These are phyloP conservation scores for Cryptococcus wingfieldii DNA, from an alignment of 1,284 basidiomycete species.

Conservation along the genomic window DNA sequence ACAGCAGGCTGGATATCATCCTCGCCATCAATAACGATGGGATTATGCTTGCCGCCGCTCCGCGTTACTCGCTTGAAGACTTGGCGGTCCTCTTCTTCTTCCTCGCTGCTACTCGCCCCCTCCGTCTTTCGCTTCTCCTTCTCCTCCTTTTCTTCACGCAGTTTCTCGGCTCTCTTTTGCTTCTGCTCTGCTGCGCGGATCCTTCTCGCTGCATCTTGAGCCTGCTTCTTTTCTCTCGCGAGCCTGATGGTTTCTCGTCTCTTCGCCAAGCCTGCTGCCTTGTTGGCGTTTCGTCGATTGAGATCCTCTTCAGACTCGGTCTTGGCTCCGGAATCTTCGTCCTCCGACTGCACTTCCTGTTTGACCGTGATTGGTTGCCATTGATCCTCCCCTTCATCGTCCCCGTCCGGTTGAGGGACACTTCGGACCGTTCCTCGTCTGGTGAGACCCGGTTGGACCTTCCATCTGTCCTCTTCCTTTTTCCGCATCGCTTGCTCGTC, in stretches of 20 bases:
- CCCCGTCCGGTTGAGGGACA: not conserved
- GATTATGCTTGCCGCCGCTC: not conserved
- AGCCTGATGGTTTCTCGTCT: constrained; percentile 12
- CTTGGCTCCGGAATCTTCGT: too few relatives aligned
- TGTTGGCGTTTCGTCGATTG: too few relatives aligned
- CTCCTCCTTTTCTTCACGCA: constrained; percentile 7
- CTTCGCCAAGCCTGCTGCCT: not conserved
- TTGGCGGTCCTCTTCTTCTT: constrained; percentile 4
- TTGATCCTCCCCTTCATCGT: not conserved
- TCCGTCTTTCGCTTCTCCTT: constrained; percentile 4
- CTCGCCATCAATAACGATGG: not conserved
- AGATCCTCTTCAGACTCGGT: too few relatives aligned
- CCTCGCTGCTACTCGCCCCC: constrained; percentile 6
- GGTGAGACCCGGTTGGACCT: constrained; percentile 30
- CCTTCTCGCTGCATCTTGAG: not conserved
- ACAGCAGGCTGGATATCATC: too few relatives aligned
- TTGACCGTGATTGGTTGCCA: not conserved
- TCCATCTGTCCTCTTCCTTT: constrained; percentile 19
- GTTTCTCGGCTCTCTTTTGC: constrained; percentile 11
- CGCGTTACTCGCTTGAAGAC: not conserved
- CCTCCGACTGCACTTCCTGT: too few relatives aligned
- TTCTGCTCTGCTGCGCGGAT: not conserved
- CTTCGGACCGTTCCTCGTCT: constrained; percentile 29
- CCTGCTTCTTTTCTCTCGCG: constrained; percentile 5
- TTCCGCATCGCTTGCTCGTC: constrained; percentile 27